Evolutionary conservation across 371 early-diverging fungal genomes (phyloP), one percentile per base, ranked within the genome.

Genomic region (Mucor irregularis): DNA sequence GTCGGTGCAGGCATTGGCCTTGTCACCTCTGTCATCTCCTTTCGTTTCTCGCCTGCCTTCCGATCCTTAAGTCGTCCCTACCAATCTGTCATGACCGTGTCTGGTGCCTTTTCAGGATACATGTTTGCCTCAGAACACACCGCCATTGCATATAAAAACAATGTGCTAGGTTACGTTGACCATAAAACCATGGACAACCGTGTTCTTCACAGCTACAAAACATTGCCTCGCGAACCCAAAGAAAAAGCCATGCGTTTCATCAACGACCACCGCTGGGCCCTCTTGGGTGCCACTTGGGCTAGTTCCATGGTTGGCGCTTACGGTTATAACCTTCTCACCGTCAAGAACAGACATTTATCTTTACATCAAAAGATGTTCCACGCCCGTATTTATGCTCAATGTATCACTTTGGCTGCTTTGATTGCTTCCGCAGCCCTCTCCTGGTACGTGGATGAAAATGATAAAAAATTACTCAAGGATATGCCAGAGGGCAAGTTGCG

Each of bases 351-450:
- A 7, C 37, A 24, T 25, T 21, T 46, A 10, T 25, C 26, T 7
- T 5, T 37, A 5, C 45, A 55, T 14, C 55, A 55, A 35, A 46
- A 26, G 31, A 4, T 55, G 8, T 35, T 28, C 13, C 55, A 55
- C 46, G 47, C 55, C 22, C 47, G 55, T 55, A 55, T 55, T n/a
- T 55, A 55, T 37, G 55, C 55, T 46, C 55, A 46, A 46, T 17
- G 28, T 14, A 22, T 46, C 9, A 55, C 47, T 10, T 38, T 55
- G 16, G n/a, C 47, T 14, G 55, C 47, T 11, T 14, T 55, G 1
- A 45, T 55, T 17, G 13, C 22, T 4, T 46, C 55, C 37, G 47
- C 55, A 19, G 47, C 47, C 19, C 21, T 55, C 24, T 45, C 55
- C 11, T 35, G 17, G 21, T 55, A 55, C 35, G 55, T 35, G 6